Percentiles rank a stretch among this genome's conserved stretches.
These are phyloP conservation scores for Begonia loranthoides DNA, from an alignment of 306 rosid species.

Conservation along the genomic window DNA sequence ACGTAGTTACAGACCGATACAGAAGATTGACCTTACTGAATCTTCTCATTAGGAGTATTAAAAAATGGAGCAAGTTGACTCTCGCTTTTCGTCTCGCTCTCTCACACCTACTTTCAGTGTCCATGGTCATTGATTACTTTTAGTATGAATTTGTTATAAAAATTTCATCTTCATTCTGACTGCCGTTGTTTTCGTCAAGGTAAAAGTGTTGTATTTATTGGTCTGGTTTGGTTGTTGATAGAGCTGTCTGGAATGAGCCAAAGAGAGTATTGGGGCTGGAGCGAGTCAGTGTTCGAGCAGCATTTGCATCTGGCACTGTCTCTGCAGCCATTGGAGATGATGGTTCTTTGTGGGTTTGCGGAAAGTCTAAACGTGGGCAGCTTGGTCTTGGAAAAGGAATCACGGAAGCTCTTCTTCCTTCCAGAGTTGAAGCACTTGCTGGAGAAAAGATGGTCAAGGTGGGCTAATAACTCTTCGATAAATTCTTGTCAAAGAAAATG, in stretches of 20 bases:
- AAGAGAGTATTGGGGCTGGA: conserved; percentile 45
- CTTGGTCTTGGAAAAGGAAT: conserved; percentile 66
- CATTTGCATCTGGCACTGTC: conserved; percentile 75
- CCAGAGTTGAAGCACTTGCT: conserved; percentile 51
- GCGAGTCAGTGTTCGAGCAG: conserved; percentile 12
- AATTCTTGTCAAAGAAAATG: neutral
- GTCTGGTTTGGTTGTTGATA: conserved; percentile 7
- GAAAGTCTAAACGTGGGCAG: conserved; percentile 81
- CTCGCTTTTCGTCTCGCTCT: too few species aligned
- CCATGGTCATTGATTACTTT: too few species aligned
- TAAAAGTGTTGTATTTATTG: neutral
- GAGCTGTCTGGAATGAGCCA: conserved; percentile 76
- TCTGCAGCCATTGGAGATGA: conserved; percentile 75
- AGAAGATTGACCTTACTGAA: too few species aligned
- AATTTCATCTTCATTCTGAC: too few species aligned
- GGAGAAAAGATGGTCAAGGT: conserved; percentile 65
- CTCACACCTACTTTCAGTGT: too few species aligned
- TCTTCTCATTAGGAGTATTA: too few species aligned
- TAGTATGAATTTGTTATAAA: too few species aligned
- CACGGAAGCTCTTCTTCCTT: conserved; percentile 41
- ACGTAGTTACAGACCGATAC: too few species aligned
- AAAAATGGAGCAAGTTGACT: too few species aligned
- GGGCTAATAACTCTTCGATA: neutral
- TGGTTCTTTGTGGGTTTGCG: conserved; percentile 88
- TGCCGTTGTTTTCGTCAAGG: neutral